Conservation (phyloP, 306 rosid species). For the Ormosia emarginata region DNA sequence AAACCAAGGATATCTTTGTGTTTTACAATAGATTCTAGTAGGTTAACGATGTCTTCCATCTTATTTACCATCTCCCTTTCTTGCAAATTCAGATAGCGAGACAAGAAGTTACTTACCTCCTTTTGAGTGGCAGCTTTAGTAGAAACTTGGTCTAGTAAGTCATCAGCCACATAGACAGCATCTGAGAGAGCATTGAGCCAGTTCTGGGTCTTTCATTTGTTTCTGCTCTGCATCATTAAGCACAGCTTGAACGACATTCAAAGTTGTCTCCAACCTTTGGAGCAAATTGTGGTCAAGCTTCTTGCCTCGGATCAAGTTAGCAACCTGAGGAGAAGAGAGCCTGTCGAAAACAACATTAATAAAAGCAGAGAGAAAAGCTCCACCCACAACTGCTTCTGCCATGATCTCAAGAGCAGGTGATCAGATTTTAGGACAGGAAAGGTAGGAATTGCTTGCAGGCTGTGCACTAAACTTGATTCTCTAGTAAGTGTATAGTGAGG, state of each 20-base stretch:
- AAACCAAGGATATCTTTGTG: neutral
- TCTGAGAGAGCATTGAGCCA: conserved; percentile 5
- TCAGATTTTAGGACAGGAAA: neutral
- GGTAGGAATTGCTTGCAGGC: too few species aligned
- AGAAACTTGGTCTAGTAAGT: conserved; percentile 18
- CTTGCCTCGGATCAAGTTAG: neutral
- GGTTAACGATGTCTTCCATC: neutral
- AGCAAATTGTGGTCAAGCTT: neutral
- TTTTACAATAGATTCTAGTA: neutral
- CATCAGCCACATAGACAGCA: neutral
- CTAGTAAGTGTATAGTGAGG: too few species aligned
- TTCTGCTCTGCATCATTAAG: conserved; percentile 32
- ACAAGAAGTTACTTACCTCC: neutral
- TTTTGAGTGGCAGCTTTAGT: neutral
- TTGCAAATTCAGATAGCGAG: too few species aligned
- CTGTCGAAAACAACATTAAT: conserved; percentile 13
- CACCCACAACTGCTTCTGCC: conserved; percentile 5
- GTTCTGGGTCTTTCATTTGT: neutral
- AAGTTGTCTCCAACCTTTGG: neutral
- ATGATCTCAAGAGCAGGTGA: neutral
- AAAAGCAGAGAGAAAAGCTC: neutral
- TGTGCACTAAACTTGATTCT: too few species aligned
- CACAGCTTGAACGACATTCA: neutral
- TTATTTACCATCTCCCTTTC: neutral
- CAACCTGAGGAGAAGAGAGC: neutral